These are phyloP conservation scores for Ramularia endophylla DNA, from an alignment of 2,329 filamentous ascomycete species.

Conservation along the genomic window DNA sequence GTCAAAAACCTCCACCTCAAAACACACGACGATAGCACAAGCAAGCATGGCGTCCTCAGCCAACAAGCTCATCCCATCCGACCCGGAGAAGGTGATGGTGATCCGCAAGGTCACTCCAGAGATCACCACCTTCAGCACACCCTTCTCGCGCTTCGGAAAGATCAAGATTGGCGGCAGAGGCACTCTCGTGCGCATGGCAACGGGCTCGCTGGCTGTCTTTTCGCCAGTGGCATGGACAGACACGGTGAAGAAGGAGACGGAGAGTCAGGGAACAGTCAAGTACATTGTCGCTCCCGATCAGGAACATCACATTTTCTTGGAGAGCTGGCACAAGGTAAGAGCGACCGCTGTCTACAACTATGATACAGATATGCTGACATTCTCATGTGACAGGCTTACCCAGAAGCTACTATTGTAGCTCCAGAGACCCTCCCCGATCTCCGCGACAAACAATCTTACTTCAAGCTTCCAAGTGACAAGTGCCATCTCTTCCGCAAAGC, in stretches of 20 bases:
- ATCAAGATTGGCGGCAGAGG: constrained; percentile 81
- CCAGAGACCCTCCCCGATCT: constrained; percentile 81
- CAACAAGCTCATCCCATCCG: constrained; percentile 41
- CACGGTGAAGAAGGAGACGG: constrained; percentile 59
- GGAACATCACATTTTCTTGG: constrained; percentile 93
- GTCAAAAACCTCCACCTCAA: no score
- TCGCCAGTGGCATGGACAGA: constrained; percentile 82
- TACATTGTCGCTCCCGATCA: constrained; percentile 86
- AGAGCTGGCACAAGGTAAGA: constrained; percentile 62
- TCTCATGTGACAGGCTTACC: constrained; percentile 51
- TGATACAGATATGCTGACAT: constrained; percentile 1
- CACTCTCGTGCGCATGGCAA: constrained; percentile 75
- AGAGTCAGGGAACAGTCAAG: constrained; percentile 53
- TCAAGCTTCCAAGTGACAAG: constrained; percentile 20
- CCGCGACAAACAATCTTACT: constrained; percentile 46
- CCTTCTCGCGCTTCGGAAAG: constrained; percentile 74
- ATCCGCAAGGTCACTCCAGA: constrained; percentile 78
- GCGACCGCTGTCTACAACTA: constrained; percentile 1
- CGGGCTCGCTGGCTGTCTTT: constrained; percentile 78
- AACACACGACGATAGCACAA: neutral
- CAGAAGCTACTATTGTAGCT: constrained; percentile 71
- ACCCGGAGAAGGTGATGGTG: constrained; percentile 81
- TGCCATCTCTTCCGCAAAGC: constrained; percentile 50
- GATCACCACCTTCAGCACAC: constrained; percentile 71
- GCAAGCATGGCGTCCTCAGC: constrained; percentile 26